Evolutionary conservation across 768 basidiomycete species (phyloP).

Genomic region (Termitomyces bulborhizus): DNA sequence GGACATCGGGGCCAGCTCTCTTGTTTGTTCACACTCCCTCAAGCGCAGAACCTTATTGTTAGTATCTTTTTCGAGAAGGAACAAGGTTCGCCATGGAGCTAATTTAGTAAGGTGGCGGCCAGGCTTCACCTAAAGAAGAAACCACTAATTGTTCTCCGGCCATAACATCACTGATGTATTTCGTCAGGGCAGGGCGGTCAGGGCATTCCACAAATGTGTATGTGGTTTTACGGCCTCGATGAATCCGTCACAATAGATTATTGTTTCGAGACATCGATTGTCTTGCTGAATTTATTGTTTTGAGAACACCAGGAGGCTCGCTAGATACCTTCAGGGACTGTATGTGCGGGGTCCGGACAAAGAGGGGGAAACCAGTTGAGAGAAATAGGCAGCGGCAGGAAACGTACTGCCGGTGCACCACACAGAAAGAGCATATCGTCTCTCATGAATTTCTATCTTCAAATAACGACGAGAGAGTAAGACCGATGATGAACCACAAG

Average conservation of each 20-base stretch:
- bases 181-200: background rate
- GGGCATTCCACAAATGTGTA: background rate
- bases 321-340: background rate
- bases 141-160: background rate
- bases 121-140: background rate
- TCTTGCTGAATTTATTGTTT: background rate
- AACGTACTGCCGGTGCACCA: background rate
- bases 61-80: too few species aligned
- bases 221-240: background rate
- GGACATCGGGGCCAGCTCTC: too few species aligned
- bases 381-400: background rate
- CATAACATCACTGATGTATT: background rate
- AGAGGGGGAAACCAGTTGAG: background rate
- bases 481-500: too few species aligned
- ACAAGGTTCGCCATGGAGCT: too few species aligned
- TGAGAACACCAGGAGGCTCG: background rate
- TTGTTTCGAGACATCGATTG: background rate
- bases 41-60: too few species aligned
- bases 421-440: background rate
- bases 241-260: background rate
- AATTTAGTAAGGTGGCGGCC: background rate
- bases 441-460: background rate
- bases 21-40: too few species aligned
- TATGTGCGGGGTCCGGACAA: too few species aligned
- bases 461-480: background rate